Evolutionary conservation across 495 filamentous ascomycete genomes (phyloP).

Genomic region (Aspergillus saccharolyticus): DNA sequence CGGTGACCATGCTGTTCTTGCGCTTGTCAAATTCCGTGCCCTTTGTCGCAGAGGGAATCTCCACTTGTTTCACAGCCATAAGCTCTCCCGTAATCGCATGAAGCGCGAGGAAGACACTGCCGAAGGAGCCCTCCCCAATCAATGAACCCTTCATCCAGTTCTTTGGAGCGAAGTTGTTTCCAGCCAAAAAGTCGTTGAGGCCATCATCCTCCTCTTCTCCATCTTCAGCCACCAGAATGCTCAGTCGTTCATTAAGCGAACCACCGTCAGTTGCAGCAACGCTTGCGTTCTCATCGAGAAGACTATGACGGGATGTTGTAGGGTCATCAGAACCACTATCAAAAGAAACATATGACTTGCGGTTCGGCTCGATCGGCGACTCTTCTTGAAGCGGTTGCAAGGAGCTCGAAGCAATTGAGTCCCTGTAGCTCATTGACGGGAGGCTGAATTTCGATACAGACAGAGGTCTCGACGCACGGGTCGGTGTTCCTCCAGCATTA

Average conservation of each 20-base stretch:
- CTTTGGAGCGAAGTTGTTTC: slow-evolving; percentile 89
- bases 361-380: slow-evolving; percentile 79
- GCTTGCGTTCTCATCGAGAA: slow-evolving; percentile 77
- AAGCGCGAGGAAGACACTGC: slow-evolving; percentile 93
- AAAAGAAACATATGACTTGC: slow-evolving; percentile 95
- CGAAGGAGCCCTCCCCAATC: slow-evolving; percentile 96
- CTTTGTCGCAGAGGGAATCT: slow-evolving; percentile 76
- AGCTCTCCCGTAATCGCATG: slow-evolving; percentile 96
- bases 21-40: slow-evolving; percentile 76
- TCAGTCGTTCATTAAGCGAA: slow-evolving; percentile 65
- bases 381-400: slow-evolving; percentile 91
- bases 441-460: slow-evolving; percentile 58
- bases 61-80: slow-evolving; percentile 98
- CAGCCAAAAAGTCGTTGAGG: slow-evolving; percentile 76
- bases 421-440: slow-evolving; percentile 61
- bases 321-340: slow-evolving; percentile 82
- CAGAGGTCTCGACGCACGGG: slow-evolving; percentile 50
- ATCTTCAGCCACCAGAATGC: slow-evolving; percentile 61
- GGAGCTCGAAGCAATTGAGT: slow-evolving; percentile 81
- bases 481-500: slow-evolving; percentile 43
- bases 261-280: slow-evolving; percentile 58
- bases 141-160: slow-evolving; percentile 99
- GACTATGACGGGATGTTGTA: slow-evolving; percentile 61
- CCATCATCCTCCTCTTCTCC: slow-evolving; percentile 81
- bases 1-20: slow-evolving; percentile 97